Conservation (phyloP, 345 rosid species). For the Camelina sativa region DNA sequence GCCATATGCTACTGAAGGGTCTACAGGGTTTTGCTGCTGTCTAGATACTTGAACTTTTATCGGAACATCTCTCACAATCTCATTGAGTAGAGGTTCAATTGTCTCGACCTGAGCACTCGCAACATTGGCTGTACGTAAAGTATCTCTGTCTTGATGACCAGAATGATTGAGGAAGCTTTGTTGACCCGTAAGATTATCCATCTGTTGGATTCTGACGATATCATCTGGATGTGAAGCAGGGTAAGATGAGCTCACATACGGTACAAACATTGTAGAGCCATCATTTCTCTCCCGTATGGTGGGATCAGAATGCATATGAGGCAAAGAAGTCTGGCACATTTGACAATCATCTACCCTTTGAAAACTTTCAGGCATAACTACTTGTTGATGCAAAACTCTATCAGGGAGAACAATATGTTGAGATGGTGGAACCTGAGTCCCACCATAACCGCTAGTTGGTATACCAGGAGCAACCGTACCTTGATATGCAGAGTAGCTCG, state of each 20-base stretch:
- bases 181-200: background rate
- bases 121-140: background rate
- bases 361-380: background rate
- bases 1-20: background rate
- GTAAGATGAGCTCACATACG: conserved; percentile 3
- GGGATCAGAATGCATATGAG: conserved; percentile 11
- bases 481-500: background rate
- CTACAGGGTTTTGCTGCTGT: background rate
- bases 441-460: background rate
- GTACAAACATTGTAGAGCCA: background rate
- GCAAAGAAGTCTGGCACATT: conserved; percentile 3
- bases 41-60: background rate
- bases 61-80: background rate
- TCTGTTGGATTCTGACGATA: background rate
- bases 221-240: conserved; percentile 4
- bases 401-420: background rate
- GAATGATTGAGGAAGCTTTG: conserved; percentile 10
- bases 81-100: background rate
- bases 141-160: conserved; percentile 4
- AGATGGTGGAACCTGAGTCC: background rate
- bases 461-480: background rate
- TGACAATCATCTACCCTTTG: background rate
- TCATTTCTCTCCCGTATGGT: background rate
- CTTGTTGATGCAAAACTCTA: background rate
- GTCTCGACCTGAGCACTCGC: background rate